phyloP scores from a whole-genome alignment of 2,329 filamentous ascomycete genomes.

The Mollisia scopiformis region DNA sequence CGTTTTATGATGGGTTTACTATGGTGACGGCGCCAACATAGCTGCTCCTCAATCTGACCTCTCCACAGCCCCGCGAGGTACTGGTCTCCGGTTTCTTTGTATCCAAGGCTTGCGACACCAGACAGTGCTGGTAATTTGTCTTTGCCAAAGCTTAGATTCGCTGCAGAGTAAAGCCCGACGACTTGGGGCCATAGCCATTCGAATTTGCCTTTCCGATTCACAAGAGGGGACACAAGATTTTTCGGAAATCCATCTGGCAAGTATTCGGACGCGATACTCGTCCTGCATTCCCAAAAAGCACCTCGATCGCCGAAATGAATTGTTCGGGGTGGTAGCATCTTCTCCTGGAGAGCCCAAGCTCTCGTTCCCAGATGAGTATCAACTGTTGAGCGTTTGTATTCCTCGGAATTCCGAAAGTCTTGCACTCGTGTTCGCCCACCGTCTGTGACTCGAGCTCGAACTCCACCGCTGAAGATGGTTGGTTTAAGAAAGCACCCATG shows the following conservation, averaged over 20 bases:
- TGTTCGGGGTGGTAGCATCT: conserved; percentile 16
- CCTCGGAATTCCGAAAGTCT: not conserved
- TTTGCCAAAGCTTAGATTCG: conserved; percentile 24
- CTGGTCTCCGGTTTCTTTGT: conserved; percentile 13
- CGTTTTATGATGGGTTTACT: not conserved
- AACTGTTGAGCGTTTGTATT: conserved; percentile 9
- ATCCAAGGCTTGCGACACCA: conserved; percentile 25
- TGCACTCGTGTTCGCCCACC: conserved; percentile 10
- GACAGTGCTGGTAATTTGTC: conserved; percentile 34
- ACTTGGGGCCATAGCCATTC: conserved; percentile 4
- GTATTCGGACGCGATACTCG: conserved; percentile 11
- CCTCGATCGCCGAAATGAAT: conserved; percentile 12
- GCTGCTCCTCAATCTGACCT: conserved; percentile 15
- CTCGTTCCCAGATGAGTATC: conserved; percentile 10
- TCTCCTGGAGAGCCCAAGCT: conserved; percentile 18
- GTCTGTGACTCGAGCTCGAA: conserved; percentile 15
- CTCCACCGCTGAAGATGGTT: conserved; percentile 8
- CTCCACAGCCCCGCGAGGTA: conserved; percentile 28
- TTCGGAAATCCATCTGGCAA: conserved; percentile 11
- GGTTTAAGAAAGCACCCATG: conserved; percentile 17
- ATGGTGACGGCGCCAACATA: conserved; percentile 3
- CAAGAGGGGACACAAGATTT: not conserved
- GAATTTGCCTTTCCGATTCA: not conserved
- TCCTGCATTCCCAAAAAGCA: conserved; percentile 18
- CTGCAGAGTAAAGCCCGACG: conserved; percentile 25